phyloP scores from a whole-genome alignment of 495 filamentous ascomycete species.

The Niebla homalea region DNA sequence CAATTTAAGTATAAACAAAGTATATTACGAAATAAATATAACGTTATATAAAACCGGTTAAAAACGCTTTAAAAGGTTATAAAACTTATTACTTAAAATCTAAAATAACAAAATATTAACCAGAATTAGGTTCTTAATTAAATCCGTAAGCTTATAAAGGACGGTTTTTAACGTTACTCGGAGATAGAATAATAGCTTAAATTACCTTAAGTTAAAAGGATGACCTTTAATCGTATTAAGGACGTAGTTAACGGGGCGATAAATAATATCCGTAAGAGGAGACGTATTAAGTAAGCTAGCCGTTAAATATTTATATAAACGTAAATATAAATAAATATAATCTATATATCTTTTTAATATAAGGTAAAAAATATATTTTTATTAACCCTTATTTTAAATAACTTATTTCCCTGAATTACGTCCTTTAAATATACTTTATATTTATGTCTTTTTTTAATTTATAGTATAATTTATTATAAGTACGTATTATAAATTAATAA shows the following conservation, averaged over 20 bases:
- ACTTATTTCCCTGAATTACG: no score
- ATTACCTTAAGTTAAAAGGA: background rate
- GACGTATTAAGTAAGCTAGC: no score
- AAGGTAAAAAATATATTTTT: background rate
- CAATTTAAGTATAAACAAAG: background rate
- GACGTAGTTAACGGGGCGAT: no score
- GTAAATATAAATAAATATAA: background rate
- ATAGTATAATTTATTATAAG: no score
- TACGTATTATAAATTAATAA: no score
- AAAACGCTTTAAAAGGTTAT: background rate
- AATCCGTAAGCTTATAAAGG: constrained; percentile 1
- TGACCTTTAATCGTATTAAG: no score
- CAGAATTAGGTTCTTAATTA: background rate
- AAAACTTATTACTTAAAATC: background rate
- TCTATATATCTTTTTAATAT: background rate
- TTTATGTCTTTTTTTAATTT: no score
- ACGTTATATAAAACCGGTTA: background rate
- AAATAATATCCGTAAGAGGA: no score
- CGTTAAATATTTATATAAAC: background rate
- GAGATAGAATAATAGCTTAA: background rate
- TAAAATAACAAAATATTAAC: background rate
- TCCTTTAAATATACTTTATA: no score
- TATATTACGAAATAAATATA: background rate
- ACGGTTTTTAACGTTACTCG: background rate
- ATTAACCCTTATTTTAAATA: background rate